Conservation (phyloP, 805 yeast species). For the Wickerhamiella qilinensis region DNA sequence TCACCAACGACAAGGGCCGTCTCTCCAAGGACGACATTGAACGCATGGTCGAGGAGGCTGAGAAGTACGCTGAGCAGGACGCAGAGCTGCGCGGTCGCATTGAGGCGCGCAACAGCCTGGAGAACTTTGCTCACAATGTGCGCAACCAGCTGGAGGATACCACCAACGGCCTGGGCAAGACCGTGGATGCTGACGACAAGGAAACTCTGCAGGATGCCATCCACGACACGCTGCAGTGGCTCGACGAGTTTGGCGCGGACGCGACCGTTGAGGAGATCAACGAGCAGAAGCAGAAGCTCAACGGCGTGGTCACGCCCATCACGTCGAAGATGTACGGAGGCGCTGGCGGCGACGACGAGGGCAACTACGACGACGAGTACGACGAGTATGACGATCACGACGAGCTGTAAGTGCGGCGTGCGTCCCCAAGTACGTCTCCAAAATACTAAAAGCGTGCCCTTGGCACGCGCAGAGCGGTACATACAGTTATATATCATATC, state of each 20-base stretch:
- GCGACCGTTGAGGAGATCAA: slow-evolving; percentile 89
- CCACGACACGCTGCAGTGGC: slow-evolving; percentile 72
- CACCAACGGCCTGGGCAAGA: slow-evolving; percentile 44
- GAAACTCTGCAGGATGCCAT: slow-evolving; percentile 77
- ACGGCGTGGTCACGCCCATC: slow-evolving; percentile 77
- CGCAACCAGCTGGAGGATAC: slow-evolving; percentile 46
- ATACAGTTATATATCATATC: no score
- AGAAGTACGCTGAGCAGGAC: slow-evolving; percentile 85
- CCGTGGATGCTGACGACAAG: slow-evolving; percentile 79
- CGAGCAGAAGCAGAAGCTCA: slow-evolving; percentile 73
- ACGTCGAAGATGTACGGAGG: slow-evolving; percentile 64
- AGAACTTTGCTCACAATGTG: slow-evolving; percentile 73
- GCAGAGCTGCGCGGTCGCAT: slow-evolving; percentile 67
- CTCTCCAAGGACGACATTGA: slow-evolving; percentile 86
- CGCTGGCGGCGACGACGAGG: slow-evolving; percentile 37
- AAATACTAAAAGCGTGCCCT: not conserved
- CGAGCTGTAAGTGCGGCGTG: slow-evolving; percentile 6
- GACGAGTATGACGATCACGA: slow-evolving; percentile 17
- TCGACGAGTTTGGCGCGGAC: slow-evolving; percentile 71
- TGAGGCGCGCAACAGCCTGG: slow-evolving; percentile 75
- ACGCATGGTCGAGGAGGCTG: slow-evolving; percentile 96
- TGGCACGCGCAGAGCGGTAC: no score
- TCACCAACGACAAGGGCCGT: slow-evolving; percentile 89
- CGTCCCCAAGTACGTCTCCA: not conserved
- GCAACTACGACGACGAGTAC: slow-evolving; percentile 48